A percentile compares a stretch with the other conserved stretches of the same genome.
phyloP scores from a whole-genome alignment of 169 alveolate genomes.

The Plasmodium gonderi region DNA sequence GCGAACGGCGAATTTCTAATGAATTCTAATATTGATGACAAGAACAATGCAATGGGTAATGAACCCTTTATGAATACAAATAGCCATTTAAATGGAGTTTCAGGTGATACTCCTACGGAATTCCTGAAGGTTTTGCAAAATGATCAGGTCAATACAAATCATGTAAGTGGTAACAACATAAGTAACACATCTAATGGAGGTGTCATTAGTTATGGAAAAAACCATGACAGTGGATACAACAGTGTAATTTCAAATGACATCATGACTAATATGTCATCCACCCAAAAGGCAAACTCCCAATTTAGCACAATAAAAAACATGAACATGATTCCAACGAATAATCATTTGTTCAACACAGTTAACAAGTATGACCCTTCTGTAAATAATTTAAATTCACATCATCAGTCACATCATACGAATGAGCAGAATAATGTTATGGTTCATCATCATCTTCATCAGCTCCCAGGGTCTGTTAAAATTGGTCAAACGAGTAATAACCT shows the following conservation, averaged over 20 bases:
- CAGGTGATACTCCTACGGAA: too few species aligned
- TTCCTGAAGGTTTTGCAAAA: too few species aligned
- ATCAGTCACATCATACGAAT: background rate
- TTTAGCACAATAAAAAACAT: conserved; percentile 22
- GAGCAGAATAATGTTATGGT: conserved; percentile 7
- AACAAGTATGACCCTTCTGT: conserved; percentile 14
- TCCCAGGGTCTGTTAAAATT: background rate
- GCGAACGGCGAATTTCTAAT: background rate
- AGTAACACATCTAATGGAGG: background rate
- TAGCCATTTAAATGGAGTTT: background rate
- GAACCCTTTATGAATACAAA: conserved; percentile 10
- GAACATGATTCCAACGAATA: conserved; percentile 17
- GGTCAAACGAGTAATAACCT: background rate
- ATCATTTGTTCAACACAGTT: background rate
- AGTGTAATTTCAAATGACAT: background rate
- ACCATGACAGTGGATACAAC: background rate
- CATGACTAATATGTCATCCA: background rate
- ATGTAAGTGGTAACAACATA: background rate
- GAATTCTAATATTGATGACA: background rate
- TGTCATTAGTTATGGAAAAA: background rate
- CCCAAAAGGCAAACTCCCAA: conserved; percentile 7
- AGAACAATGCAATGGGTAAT: background rate
- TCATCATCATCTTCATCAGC: background rate
- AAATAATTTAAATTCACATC: conserved; percentile 20
- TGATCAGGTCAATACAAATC: too few species aligned